phyloP scores from a whole-genome alignment of 148 eudicot species.

The Oxyria digyna region DNA sequence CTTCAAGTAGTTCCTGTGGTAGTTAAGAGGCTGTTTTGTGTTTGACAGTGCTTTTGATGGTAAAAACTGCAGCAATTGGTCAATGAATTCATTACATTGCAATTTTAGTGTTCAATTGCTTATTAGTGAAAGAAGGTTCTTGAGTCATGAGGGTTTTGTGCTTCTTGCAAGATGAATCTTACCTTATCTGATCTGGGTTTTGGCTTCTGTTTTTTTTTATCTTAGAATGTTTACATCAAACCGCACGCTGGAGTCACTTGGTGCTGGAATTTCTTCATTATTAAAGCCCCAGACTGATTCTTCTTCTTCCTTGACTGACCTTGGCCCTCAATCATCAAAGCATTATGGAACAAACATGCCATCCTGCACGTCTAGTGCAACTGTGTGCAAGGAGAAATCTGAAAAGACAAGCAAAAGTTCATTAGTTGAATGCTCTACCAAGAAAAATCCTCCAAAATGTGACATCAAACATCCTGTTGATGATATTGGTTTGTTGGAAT shows the following conservation, averaged over 20 bases:
- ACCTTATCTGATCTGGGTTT: constrained; percentile 22
- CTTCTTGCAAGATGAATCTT: constrained; percentile 12
- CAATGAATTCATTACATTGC: neutral
- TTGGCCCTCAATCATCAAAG: constrained; percentile 13
- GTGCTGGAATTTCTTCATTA: constrained; percentile 31
- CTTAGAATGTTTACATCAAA: constrained; percentile 20
- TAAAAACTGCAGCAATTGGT: neutral
- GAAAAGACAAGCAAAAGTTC: constrained; percentile 10
- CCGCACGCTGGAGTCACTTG: constrained; percentile 27
- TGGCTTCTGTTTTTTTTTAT: neutral
- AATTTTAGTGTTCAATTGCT: neutral
- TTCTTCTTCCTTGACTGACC: constrained; percentile 11
- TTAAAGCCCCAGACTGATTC: constrained; percentile 21
- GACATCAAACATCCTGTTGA: constrained; percentile 25
- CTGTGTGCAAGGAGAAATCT: constrained; percentile 9
- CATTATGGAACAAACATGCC: constrained; percentile 14
- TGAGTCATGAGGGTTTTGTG: neutral
- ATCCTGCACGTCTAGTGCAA: constrained; percentile 18
- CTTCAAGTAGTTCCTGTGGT: neutral
- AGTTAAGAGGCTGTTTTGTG: neutral
- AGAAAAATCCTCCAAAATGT: constrained; percentile 19
- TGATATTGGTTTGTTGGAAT: constrained; percentile 19
- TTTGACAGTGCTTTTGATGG: neutral
- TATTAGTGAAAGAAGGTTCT: neutral
- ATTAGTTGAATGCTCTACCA: constrained; percentile 1